Evolutionary conservation across 2,329 filamentous ascomycete genomes (phyloP).

Genomic region (Dichotomopilus funicola): DNA sequence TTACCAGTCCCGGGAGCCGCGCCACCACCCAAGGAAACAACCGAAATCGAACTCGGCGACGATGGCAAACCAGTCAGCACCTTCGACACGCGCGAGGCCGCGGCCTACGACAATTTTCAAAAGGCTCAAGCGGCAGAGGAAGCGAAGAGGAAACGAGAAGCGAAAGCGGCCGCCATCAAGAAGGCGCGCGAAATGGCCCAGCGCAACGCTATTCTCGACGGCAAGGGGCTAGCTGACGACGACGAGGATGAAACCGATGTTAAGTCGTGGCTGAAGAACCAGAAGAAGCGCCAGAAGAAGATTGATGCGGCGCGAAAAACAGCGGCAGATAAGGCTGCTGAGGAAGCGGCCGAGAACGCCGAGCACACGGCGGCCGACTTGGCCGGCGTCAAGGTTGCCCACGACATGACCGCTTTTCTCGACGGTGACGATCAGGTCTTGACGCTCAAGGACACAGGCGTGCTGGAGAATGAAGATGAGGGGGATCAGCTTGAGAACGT

Average conservation of each 20-base stretch:
- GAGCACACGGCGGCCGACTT: slow-evolving; percentile 81
- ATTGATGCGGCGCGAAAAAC: slow-evolving; percentile 68
- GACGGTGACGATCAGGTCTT: slow-evolving; percentile 82
- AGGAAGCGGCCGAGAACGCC: slow-evolving; percentile 53
- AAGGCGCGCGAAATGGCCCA: slow-evolving; percentile 80
- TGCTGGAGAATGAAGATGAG: slow-evolving; percentile 75
- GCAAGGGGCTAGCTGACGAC: slow-evolving; percentile 77
- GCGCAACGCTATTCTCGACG: slow-evolving; percentile 68
- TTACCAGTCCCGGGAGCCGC: slow-evolving; percentile 70
- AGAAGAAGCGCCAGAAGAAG: slow-evolving; percentile 92
- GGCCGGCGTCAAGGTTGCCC: slow-evolving; percentile 84
- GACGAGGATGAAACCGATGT: slow-evolving; percentile 66
- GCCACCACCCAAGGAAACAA: slow-evolving; percentile 33
- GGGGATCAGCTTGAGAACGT: slow-evolving; percentile 85
- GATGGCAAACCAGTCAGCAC: slow-evolving; percentile 64
- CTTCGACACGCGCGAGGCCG: slow-evolving; percentile 70
- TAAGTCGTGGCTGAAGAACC: slow-evolving; percentile 76
- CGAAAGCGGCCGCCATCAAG: slow-evolving; percentile 75
- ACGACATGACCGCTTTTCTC: slow-evolving; percentile 75
- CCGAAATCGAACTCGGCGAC: slow-evolving; percentile 50
- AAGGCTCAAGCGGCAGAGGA: slow-evolving; percentile 62
- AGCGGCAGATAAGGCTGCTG: slow-evolving; percentile 72
- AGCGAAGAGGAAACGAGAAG: slow-evolving; percentile 71
- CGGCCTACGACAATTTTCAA: slow-evolving; percentile 66
- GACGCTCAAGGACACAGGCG: slow-evolving; percentile 87